Evolutionary conservation across 1,284 basidiomycete genomes (phyloP), one percentile per base, ranked within the genome.

Genomic region (Malassezia globosa): DNA sequence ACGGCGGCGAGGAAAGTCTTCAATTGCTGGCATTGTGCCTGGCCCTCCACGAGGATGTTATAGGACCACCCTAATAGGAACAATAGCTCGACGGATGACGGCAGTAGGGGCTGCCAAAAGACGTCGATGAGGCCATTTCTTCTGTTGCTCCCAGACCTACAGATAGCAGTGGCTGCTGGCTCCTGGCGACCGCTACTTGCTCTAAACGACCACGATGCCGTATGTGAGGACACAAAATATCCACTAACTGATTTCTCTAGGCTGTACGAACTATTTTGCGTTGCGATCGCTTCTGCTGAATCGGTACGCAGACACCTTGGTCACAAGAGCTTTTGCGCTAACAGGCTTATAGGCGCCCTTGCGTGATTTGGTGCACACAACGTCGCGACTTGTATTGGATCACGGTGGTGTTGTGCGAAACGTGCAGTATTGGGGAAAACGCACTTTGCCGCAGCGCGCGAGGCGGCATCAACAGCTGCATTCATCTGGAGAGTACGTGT

Each of bases 1-100:
- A 97, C 63, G 94, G 94, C 1, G 90, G 87, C n/a, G 92, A 97
- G 63, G 94, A 99, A 73, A 89, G 95, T 72, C 75, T 99, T 31
- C 95, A 94, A 82, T 80, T 89, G 41, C 75, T 97, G 18, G 86
- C 92, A 63, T 82, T 88, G 42, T 87, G 81, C 31, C 73, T 95
- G 44, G 78, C 81, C 33, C 76, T 94, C 38, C 42, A 52, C 42
- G 37, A 44, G 19, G 42, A 41, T 11, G 19, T 37, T 24, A 37
- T 19, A 16, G 16, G 3, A 18, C 18, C 11, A 22, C 19, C 41
- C 31, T 35, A 23, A 19, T 43, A 43, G 41, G 31, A 13, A 13
- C 8, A 31, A n/a, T n/a, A n/a, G n/a, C n/a, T n/a, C n/a, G n/a
- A n/a, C n/a, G n/a, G n/a, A n/a, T n/a, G n/a, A n/a, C 16, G 7